Evolutionary conservation across 2,329 filamentous ascomycete species (phyloP), one percentile per base, ranked within the genome.

Genomic region (Colletotrichum sidae): DNA sequence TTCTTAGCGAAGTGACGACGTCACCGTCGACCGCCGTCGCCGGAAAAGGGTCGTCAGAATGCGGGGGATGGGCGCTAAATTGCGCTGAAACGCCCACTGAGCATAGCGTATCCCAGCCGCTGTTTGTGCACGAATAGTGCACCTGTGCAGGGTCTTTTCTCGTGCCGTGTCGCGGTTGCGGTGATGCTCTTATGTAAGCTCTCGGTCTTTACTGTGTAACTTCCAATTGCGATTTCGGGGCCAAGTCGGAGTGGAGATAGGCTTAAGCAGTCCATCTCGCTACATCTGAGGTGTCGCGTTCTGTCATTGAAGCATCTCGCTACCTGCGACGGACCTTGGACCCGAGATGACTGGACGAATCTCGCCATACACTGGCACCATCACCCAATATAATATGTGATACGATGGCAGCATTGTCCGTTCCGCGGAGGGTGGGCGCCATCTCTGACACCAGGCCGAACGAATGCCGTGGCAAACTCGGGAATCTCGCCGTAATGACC

Each of bases 181-280:
- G 41, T 55, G 57, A 35, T 25, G 1, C 45, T 44, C 41, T 42
- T 33, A 44, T 17, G 50, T 35, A 50, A 33, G 25, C 42, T 53
- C 41, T 49, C 7, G n/a, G n/a, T 13, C 38, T 25, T 37, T 17
- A 11, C n/a, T n/a, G n/a, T n/a, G n/a, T n/a, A n/a, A n/a, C 44
- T 46, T n/a, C 15, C 13, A 17, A 17, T 17, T 10, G n/a, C n/a
- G n/a, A n/a, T n/a, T n/a, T n/a, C n/a, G n/a, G n/a, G n/a, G n/a
- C n/a, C n/a, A n/a, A n/a, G n/a, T n/a, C n/a, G n/a, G 57, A 55
- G 39, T 65, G 61, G 57, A 44, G 46, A 61, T 62, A 62, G 56
- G 57, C 62, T 65, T 62, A 62, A 55, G 51, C 47, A 44, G 34
- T 39, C 55, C 61, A 61, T 61, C 50, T 55, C 38, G 51, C 50